Evolutionary conservation across 1,284 basidiomycete genomes (phyloP).

Genomic region (Naganishia sp.): DNA sequence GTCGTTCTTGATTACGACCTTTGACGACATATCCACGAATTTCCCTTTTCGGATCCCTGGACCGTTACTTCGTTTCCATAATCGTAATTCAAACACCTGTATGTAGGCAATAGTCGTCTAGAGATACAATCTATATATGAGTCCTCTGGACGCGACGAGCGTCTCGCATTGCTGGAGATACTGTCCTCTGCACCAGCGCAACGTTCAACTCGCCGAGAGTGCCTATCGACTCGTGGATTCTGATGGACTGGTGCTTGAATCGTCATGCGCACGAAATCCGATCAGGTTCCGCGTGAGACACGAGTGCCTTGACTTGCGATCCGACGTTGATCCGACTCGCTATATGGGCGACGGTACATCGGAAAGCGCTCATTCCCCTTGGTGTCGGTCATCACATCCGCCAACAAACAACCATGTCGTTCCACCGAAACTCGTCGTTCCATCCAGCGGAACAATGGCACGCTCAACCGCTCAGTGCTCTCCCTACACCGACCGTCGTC

Average conservation of each 20-base stretch:
- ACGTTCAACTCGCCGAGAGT: too few relatives aligned
- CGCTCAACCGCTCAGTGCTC: constrained; percentile 55
- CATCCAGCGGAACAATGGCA: constrained; percentile 21
- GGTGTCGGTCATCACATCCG: neutral
- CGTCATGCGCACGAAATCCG: too few relatives aligned
- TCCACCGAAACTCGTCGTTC: constrained; percentile 7
- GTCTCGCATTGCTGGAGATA: neutral
- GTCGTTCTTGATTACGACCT: neutral
- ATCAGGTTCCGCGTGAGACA: too few relatives aligned
- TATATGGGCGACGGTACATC: too few relatives aligned
- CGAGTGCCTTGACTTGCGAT: too few relatives aligned
- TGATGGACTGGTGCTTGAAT: too few relatives aligned
- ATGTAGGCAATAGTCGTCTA: neutral
- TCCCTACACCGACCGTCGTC: constrained; percentile 76
- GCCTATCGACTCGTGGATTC: too few relatives aligned
- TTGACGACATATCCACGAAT: constrained; percentile 1
- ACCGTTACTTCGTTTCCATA: neutral
- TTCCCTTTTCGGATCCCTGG: neutral
- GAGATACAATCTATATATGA: constrained; percentile 7
- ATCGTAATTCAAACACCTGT: neutral
- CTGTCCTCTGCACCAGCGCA: too few relatives aligned
- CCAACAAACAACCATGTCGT: constrained; percentile 13
- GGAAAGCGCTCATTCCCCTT: too few relatives aligned
- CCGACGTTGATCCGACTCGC: too few relatives aligned
- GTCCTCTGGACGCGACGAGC: neutral